Evolutionary conservation across 2,329 filamentous ascomycete genomes (phyloP), one percentile per base, ranked within the genome.

Genomic region (Diaporthe humulicola): DNA sequence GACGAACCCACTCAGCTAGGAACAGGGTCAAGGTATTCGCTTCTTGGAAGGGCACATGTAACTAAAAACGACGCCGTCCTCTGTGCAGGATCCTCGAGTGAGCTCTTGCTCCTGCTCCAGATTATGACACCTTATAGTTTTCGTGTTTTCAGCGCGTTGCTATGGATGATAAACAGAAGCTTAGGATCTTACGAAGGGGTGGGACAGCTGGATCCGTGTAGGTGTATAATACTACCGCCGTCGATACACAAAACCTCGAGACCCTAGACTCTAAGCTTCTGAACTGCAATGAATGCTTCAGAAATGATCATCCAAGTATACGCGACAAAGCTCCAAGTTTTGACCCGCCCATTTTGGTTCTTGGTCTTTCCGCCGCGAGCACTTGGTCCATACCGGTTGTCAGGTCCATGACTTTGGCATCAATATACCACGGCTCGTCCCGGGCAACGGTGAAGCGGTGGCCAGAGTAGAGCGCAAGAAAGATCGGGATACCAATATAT

Each of bases 401-500:
- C 7, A 57, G 30, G 54, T 57, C 30, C 54, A 57, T 57, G 19
- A 12, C 28, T 57, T 57, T 57, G 17, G 54, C 54, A n/a, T 57
- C 54, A 57, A 57, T 57, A 36, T 33, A 57, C 71, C 71, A 73
- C 33, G 58, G 42, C 25, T 73, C 71, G 7, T 25, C 19, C 22
- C 48, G 42, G 10, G 58, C 71, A 3, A 38, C 33, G 15, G 52
- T 48, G 86, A 83, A 45, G 22, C 57, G 42, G 79, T 92, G 90
- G 12, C 84, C 85, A 30, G 88, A 81, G 78, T 90, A 92, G 66
- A 92, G 85, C 3, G 83, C 76, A 22, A 89, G 78, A 79, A 93
- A 93, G n/a, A 91, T 87, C 0, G 90, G 90, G 64, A 93, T 89
- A 10, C 91, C 91, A 28, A 93, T 88, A 78, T 93, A 93, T 0